Evolutionary conservation across 1,284 basidiomycete species (phyloP).

Genomic region (Veloporphyrellus conicus): DNA sequence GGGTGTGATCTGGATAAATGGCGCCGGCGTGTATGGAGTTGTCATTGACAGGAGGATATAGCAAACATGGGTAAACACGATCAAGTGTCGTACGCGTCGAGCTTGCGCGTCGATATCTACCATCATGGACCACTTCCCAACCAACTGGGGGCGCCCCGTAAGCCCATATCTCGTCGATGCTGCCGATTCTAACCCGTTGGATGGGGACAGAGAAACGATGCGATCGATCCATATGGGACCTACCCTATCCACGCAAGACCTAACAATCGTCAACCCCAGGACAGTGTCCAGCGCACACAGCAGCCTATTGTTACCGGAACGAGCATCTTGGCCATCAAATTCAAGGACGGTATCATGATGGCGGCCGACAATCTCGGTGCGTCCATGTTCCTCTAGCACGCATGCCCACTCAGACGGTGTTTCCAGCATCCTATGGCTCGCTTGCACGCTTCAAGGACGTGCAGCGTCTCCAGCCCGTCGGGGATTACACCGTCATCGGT

Average conservation of each 20-base stretch:
- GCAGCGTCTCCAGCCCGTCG: slow-evolving; percentile 81
- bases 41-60: slow-evolving; percentile 21
- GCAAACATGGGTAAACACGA: slow-evolving; percentile 24
- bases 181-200: slow-evolving; percentile 1
- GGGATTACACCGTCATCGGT: slow-evolving; percentile 81
- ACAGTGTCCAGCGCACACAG: slow-evolving; percentile 72
- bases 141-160: slow-evolving; percentile 76
- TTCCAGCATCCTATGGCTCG: slow-evolving; percentile 90
- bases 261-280: slow-evolving; percentile 40
- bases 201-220: slow-evolving; percentile 64
- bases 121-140: slow-evolving; percentile 75
- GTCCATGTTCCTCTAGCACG: slow-evolving; percentile 8
- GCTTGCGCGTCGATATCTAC: slow-evolving; percentile 30
- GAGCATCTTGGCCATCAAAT: slow-evolving; percentile 90
- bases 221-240: slow-evolving; percentile 67
- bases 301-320: slow-evolving; percentile 97
- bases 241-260: slow-evolving; percentile 66
- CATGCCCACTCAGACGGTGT: slow-evolving; percentile 1
- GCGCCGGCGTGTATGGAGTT: slow-evolving; percentile 19
- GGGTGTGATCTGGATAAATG: slow-evolving; percentile 35
- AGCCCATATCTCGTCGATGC: slow-evolving; percentile 23
- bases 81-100: slow-evolving; percentile 7
- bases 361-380: slow-evolving; percentile 96
- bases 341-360: slow-evolving; percentile 97
- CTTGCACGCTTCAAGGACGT: slow-evolving; percentile 97